Conservation (phyloP, 352 stramenopile species). For the Phytophthora hibernalis region DNA sequence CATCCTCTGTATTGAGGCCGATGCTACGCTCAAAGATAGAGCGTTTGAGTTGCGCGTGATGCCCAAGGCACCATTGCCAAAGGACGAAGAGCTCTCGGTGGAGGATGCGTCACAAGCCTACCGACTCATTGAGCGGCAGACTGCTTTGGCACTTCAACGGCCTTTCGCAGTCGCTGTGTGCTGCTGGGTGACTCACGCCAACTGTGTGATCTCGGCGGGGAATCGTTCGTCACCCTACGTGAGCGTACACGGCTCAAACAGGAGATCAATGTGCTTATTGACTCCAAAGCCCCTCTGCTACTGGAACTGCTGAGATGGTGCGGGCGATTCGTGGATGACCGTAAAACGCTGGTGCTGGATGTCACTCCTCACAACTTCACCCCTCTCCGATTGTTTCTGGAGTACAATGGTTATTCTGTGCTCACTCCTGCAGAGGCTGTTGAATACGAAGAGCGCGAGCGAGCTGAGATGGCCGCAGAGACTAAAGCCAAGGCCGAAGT, state of each 20-base stretch:
- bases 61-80: slow-evolving; percentile 28
- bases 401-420: slow-evolving; percentile 56
- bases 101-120: slow-evolving; percentile 73
- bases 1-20: slow-evolving; percentile 71
- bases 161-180: slow-evolving; percentile 68
- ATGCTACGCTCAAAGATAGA: slow-evolving; percentile 58
- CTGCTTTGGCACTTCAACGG: slow-evolving; percentile 46
- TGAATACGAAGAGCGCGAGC: slow-evolving; percentile 37
- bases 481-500: slow-evolving; percentile 33
- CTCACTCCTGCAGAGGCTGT: slow-evolving; percentile 52
- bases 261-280: slow-evolving; percentile 75
- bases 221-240: slow-evolving; percentile 54
- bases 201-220: slow-evolving; percentile 58
- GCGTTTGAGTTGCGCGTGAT: slow-evolving; percentile 50
- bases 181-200: slow-evolving; percentile 65
- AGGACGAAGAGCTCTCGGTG: slow-evolving; percentile 53
- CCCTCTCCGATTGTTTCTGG: slow-evolving; percentile 48
- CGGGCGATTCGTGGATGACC: slow-evolving; percentile 51
- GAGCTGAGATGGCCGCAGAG: slow-evolving; percentile 27
- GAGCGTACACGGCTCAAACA: slow-evolving; percentile 62
- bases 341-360: slow-evolving; percentile 66
- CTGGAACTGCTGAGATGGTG: slow-evolving; percentile 70
- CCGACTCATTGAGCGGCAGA: slow-evolving; percentile 60
- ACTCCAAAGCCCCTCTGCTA: slow-evolving; percentile 62
- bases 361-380: slow-evolving; percentile 63